These are phyloP conservation scores for Yamadazyma sp. DNA, from an alignment of 1,139 yeast genomes.

Conservation along the genomic window DNA sequence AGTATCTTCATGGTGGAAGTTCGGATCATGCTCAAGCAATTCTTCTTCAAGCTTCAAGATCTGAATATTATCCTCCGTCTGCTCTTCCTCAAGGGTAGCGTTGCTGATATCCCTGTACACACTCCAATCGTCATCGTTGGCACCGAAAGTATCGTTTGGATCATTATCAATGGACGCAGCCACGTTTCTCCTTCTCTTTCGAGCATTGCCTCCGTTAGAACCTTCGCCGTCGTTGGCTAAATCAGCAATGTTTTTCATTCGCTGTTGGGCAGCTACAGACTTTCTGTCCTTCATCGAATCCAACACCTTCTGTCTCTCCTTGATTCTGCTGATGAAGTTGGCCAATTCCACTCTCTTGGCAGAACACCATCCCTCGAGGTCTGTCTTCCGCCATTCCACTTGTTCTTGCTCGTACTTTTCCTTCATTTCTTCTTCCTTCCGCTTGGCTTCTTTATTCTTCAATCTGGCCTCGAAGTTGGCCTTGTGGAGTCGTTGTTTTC, in stretches of 20 bases:
- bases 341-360: slow-evolving; percentile 65
- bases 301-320: slow-evolving; percentile 67
- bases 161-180: slow-evolving; percentile 79
- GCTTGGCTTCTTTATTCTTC: slow-evolving; percentile 77
- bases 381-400: slow-evolving; percentile 72
- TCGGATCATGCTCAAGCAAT: slow-evolving; percentile 77
- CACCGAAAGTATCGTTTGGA: slow-evolving; percentile 93
- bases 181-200: slow-evolving; percentile 54
- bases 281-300: slow-evolving; percentile 85
- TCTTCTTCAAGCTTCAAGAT: slow-evolving; percentile 70
- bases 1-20: slow-evolving; percentile 82
- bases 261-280: slow-evolving; percentile 85
- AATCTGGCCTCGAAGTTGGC: slow-evolving; percentile 88
- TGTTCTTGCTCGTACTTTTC: slow-evolving; percentile 61
- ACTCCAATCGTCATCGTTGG: slow-evolving; percentile 95
- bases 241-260: slow-evolving; percentile 90
- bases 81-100: slow-evolving; percentile 68
- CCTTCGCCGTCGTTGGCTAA: slow-evolving; percentile 73
- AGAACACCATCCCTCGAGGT: slow-evolving; percentile 77
- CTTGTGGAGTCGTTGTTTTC: slow-evolving; percentile 77
- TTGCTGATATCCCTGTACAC: slow-evolving; percentile 82
- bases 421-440: slow-evolving; percentile 51
- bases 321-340: slow-evolving; percentile 54
- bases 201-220: slow-evolving; percentile 34
- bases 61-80: slow-evolving; percentile 65